Evolutionary conservation across 2,329 filamentous ascomycete genomes (phyloP), one percentile per base, ranked within the genome.

Genomic region (Nigrospora osmanthi): DNA sequence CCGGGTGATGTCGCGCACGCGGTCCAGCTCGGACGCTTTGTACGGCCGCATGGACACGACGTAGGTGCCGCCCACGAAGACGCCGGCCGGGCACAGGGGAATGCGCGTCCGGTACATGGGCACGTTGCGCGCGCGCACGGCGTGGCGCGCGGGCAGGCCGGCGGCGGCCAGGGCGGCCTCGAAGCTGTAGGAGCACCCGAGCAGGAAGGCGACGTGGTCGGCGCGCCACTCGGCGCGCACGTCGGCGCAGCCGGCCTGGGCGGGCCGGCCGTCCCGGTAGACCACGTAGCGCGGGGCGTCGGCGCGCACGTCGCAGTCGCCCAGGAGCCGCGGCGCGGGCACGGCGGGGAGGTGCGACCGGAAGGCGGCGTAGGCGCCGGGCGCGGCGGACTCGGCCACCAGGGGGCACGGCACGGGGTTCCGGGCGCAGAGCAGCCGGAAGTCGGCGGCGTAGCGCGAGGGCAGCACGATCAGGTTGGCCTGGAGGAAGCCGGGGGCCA

Each of bases 31-130:
- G 3, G 63, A 54, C 1, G 49, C 53, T 19, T 55, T 64, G 56
- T 83, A 84, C 2, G 76, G 70, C 35, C 81, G 65, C 81, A 85
- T 84, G 0, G 76, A 82, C 0, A 84, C 80, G 4, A 84, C 76
- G 47, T 72, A 78, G 0, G 70, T 76, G 0, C 65, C 65, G 1
- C 63, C 65, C 0, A 65, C 70, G 55, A 85, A 85, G 11, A 78
- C 68, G 1, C 80, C 80, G 0, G 80, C 70, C 0, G 80, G 73
- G 33, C 69, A 70, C 1, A 85, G 63, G 0, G 75, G 73, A 3
- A 81, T 62, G 4, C 56, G 71, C 0, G 80, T 81, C 14, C 72
- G 65, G 54, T 82, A 85, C 76, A 85, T 84, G 12, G 78, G 64
- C 2, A 82, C 76, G 47, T 76, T 78, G 30, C 73, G 66, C 35